phyloP scores from a whole-genome alignment of 148 eudicot species.

The Persicaria tinctoria region DNA sequence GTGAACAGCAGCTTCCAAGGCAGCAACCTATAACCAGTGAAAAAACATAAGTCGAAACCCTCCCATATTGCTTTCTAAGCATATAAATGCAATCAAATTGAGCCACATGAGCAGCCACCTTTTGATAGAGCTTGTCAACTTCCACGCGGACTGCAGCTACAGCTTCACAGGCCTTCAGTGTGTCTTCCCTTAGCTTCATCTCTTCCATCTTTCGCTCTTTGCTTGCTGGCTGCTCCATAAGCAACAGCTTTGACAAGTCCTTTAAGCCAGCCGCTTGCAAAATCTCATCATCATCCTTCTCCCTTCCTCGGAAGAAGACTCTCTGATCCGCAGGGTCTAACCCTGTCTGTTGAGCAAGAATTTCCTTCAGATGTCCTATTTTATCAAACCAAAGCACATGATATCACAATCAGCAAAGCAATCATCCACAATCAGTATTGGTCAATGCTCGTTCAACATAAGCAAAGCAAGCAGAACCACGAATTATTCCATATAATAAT shows the following conservation, averaged over 20 bases:
- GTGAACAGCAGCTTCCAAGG: slow-evolving; percentile 44
- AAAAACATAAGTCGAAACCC: slow-evolving; percentile 11
- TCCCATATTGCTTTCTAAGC: not conserved
- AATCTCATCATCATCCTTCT: slow-evolving; percentile 55
- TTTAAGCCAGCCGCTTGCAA: slow-evolving; percentile 64
- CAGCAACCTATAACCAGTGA: slow-evolving; percentile 38
- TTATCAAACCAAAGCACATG: slow-evolving; percentile 6
- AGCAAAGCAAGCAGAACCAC: not conserved
- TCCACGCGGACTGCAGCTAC: slow-evolving; percentile 60
- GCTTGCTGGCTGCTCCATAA: slow-evolving; percentile 44
- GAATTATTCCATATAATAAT: not conserved
- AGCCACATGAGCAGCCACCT: slow-evolving; percentile 29
- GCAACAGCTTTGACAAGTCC: slow-evolving; percentile 66
- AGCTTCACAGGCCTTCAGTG: slow-evolving; percentile 43
- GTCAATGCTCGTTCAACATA: not conserved
- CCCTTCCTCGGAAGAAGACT: slow-evolving; percentile 71
- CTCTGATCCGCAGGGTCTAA: slow-evolving; percentile 60
- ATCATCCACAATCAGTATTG: not conserved
- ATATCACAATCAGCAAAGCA: slow-evolving; percentile 11
- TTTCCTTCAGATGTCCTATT: slow-evolving; percentile 59
- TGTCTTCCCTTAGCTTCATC: slow-evolving; percentile 32
- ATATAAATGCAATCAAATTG: not conserved
- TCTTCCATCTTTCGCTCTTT: slow-evolving; percentile 47
- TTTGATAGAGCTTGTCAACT: slow-evolving; percentile 62
- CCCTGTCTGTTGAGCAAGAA: slow-evolving; percentile 44